Conservation (phyloP, 768 basidiomycete species). For the Lenzites betulinus region DNA sequence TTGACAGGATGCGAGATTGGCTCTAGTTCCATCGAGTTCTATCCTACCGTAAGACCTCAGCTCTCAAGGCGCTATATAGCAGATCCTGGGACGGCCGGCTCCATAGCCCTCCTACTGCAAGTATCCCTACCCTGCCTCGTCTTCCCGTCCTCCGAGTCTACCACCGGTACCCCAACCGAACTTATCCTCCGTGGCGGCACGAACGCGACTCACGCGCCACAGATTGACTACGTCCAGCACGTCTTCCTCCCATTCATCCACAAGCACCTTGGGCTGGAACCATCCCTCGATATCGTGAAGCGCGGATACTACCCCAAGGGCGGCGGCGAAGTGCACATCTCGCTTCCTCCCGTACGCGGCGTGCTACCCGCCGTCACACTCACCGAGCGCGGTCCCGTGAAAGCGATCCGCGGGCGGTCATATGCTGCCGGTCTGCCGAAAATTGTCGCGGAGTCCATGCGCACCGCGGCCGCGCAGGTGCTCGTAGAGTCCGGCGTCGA, state of each 20-base stretch:
- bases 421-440: constrained; percentile 69
- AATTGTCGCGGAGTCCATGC: constrained; percentile 57
- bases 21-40: constrained; percentile 57
- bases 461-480: constrained; percentile 48
- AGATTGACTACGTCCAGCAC: constrained; percentile 67
- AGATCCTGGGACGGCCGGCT: constrained; percentile 64
- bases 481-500: constrained; percentile 45
- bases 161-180: constrained; percentile 38
- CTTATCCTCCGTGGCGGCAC: constrained; percentile 70
- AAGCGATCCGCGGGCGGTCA: constrained; percentile 53
- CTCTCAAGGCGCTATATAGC: constrained; percentile 45
- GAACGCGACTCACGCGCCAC: constrained; percentile 70
- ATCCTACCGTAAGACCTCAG: constrained; percentile 46
- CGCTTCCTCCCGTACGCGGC: constrained; percentile 34
- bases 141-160: constrained; percentile 49
- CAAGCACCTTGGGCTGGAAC: constrained; percentile 50
- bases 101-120: constrained; percentile 71
- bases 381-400: constrained; percentile 57
- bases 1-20: constrained; percentile 55
- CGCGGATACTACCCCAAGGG: constrained; percentile 78
- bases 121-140: constrained; percentile 69
- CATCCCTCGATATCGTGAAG: constrained; percentile 49
- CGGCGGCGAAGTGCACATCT: constrained; percentile 60
- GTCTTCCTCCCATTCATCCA: constrained; percentile 70
- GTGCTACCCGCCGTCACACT: constrained; percentile 52